Evolutionary conservation across 805 yeast genomes (phyloP).

Genomic region (Henningerozyma blattae): DNA sequence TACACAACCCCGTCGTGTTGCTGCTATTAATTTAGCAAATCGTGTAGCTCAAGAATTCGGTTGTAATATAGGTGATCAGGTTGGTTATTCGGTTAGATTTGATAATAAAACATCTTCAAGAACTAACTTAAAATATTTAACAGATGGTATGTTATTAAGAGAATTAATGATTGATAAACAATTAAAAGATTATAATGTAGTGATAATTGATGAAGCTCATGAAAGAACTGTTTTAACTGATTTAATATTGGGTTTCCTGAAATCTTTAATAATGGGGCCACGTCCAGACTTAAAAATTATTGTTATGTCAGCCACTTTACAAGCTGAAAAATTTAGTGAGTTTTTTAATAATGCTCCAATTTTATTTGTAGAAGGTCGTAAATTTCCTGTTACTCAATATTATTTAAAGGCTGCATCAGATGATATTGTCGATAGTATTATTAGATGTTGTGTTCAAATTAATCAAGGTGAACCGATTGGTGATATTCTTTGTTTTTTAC

Average conservation of each 20-base stretch:
- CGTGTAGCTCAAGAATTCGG: constrained; percentile 89
- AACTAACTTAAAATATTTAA: constrained; percentile 73
- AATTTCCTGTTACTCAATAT: constrained; percentile 66
- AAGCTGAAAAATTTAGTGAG: constrained; percentile 66
- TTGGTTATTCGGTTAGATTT: constrained; percentile 90
- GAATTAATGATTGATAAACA: constrained; percentile 71
- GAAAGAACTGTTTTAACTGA: constrained; percentile 92
- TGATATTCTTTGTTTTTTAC: constrained; percentile 82
- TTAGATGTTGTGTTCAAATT: constrained; percentile 64
- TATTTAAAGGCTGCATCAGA: constrained; percentile 55
- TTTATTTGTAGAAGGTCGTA: constrained; percentile 78
- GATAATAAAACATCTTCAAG: constrained; percentile 49
- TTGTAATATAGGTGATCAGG: constrained; percentile 60
- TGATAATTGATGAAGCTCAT: constrained; percentile 93
- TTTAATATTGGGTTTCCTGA: constrained; percentile 77
- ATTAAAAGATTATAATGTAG: constrained; percentile 55
- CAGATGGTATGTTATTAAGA: constrained; percentile 95
- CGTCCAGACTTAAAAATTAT: constrained; percentile 54
- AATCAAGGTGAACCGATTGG: constrained; percentile 71
- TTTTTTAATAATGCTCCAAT: constrained; percentile 79
- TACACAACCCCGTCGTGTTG: constrained; percentile 96
- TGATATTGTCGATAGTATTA: constrained; percentile 72
- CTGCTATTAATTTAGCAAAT: constrained; percentile 86
- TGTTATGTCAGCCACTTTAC: constrained; percentile 94
- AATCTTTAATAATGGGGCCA: constrained; percentile 39